phyloP scores from a whole-genome alignment of 1,139 yeast genomes.

The Yueomyces sp. region DNA sequence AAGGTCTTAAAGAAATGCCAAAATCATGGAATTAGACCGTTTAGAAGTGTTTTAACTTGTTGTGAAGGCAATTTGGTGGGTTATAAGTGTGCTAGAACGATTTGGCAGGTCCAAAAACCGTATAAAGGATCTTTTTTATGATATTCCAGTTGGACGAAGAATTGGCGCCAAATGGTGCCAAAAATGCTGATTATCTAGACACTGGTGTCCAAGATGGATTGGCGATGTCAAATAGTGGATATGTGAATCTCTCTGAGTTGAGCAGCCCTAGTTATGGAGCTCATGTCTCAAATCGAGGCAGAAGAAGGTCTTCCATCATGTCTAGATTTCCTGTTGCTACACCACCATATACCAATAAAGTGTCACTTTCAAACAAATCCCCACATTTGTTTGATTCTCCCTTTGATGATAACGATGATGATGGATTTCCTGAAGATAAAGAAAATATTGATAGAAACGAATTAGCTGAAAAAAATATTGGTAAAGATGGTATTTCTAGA shows the following conservation, averaged over 20 bases:
- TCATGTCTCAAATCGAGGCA: slow-evolving; percentile 1
- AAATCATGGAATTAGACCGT: too few relatives aligned
- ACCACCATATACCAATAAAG: slow-evolving; percentile 18
- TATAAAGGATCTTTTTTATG: slow-evolving; percentile 3
- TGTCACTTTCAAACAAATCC: slow-evolving; percentile 11
- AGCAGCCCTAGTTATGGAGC: too few relatives aligned
- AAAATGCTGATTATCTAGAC: too few relatives aligned
- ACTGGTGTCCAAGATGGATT: too few relatives aligned
- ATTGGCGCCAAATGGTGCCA: too few relatives aligned
- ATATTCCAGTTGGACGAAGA: slow-evolving; percentile 20
- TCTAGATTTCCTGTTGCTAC: slow-evolving; percentile 19
- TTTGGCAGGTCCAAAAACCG: too few relatives aligned
- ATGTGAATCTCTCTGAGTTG: too few relatives aligned
- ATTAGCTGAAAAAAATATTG: slow-evolving; percentile 1
- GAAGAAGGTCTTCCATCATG: slow-evolving; percentile 22
- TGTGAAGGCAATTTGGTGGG: too few relatives aligned
- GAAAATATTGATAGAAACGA: slow-evolving; percentile 1
- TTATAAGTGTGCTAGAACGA: too few relatives aligned
- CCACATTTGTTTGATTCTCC: not conserved
- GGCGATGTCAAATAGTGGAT: too few relatives aligned
- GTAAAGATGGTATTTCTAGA: slow-evolving; percentile 7
- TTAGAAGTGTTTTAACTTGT: too few relatives aligned
- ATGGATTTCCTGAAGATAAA: slow-evolving; percentile 2
- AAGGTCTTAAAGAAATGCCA: too few relatives aligned
- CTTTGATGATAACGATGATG: not conserved